Conservation (phyloP, 169 alveolate genomes). For the Neospora caninum region DNA sequence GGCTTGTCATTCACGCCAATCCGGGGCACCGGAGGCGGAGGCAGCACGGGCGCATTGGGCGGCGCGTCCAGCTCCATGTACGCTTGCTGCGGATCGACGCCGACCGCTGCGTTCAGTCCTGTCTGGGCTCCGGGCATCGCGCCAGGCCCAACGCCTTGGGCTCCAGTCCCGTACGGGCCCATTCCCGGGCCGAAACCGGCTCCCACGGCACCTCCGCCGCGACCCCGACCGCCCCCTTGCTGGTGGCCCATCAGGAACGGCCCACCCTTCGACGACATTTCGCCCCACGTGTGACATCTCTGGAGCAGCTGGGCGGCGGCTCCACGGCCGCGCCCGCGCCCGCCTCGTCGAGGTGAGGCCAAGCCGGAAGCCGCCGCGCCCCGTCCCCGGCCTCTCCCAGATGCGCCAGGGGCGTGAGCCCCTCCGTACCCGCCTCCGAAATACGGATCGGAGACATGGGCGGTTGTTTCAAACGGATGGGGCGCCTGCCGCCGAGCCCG, state of each 20-base stretch:
- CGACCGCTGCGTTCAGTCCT: neutral
- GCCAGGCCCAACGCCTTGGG: neutral
- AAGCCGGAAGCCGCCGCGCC: neutral
- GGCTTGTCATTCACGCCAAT: constrained; percentile 81
- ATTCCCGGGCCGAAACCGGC: neutral
- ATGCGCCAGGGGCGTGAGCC: neutral
- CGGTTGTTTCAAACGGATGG: neutral
- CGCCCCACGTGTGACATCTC: neutral
- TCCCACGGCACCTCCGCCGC: neutral
- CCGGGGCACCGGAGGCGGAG: constrained; percentile 83
- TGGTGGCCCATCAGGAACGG: neutral
- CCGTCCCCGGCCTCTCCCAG: neutral
- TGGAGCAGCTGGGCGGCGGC: neutral
- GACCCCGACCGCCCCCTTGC: neutral
- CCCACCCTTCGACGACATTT: neutral
- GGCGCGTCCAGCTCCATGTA: constrained; percentile 73
- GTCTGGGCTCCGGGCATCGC: neutral
- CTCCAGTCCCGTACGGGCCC: neutral
- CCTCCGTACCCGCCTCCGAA: neutral
- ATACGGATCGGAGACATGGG: neutral
- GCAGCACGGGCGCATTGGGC: constrained; percentile 80
- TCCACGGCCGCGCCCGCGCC: neutral
- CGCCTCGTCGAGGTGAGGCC: neutral
- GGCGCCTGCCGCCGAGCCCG: neutral
- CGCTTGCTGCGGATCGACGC: neutral